Evolutionary conservation across 169 alveolate species (phyloP).

Genomic region (Amoebophrya sp.): DNA sequence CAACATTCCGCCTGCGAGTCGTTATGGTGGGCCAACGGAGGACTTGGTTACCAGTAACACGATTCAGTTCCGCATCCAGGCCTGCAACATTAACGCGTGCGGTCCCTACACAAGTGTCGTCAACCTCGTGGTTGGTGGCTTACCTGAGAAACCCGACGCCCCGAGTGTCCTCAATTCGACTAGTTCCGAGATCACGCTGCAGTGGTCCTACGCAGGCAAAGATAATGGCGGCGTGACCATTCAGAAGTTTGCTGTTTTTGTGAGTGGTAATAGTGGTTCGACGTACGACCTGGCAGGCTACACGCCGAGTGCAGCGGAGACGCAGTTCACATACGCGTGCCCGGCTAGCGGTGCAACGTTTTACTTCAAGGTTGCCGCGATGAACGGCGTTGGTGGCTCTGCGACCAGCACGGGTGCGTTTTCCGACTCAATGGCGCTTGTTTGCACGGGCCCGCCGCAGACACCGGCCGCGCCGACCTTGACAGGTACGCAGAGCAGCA

Average conservation of each 20-base stretch:
- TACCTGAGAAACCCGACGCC: slow-evolving; percentile 27
- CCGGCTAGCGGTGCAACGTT: slow-evolving; percentile 1
- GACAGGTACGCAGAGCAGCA: background rate
- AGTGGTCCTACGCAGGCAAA: slow-evolving; percentile 35
- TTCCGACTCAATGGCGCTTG: slow-evolving; percentile 1
- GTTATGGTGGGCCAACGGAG: background rate
- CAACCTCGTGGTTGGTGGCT: slow-evolving; percentile 28
- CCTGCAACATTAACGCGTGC: slow-evolving; percentile 33
- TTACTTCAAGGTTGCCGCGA: slow-evolving; percentile 31
- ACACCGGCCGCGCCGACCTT: slow-evolving; percentile 31
- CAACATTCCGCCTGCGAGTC: background rate
- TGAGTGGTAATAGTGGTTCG: background rate
- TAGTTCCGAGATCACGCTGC: slow-evolving; percentile 3
- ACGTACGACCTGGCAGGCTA: slow-evolving; percentile 24
- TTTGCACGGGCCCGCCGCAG: slow-evolving; percentile 25
- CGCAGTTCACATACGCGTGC: slow-evolving; percentile 10
- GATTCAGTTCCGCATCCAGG: slow-evolving; percentile 28
- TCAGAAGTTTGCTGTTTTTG: slow-evolving; percentile 18
- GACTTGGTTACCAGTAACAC: background rate
- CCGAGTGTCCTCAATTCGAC: background rate
- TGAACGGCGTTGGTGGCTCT: slow-evolving; percentile 34
- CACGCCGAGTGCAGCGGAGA: slow-evolving; percentile 25
- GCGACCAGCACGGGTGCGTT: background rate
- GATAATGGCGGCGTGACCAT: slow-evolving; percentile 33
- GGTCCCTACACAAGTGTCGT: slow-evolving; percentile 16